Conservation (phyloP, 371 early-diverging fungal species). For the Circinella minor region DNA sequence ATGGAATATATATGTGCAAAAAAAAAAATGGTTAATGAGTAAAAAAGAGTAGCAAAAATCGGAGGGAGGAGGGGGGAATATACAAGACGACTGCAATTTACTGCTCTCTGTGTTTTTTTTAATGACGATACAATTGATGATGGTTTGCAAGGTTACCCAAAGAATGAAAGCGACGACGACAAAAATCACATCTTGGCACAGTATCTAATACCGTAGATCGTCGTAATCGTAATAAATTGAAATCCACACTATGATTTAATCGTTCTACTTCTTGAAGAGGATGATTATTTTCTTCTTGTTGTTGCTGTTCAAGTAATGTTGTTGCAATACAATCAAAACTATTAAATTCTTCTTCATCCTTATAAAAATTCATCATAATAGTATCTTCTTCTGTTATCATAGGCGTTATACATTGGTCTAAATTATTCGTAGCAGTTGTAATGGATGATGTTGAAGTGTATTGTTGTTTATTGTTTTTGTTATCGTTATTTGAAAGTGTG, state of each 20-base stretch:
- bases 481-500: too few species aligned
- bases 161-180: constrained; percentile 22
- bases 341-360: not conserved
- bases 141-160: constrained; percentile 19
- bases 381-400: too few species aligned
- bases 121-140: constrained; percentile 22
- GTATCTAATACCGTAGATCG: constrained; percentile 3
- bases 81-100: not conserved
- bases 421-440: too few species aligned
- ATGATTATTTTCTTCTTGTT: not conserved
- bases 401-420: too few species aligned
- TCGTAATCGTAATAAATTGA: not conserved
- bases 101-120: not conserved
- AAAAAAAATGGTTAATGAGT: too few species aligned
- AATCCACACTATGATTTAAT: not conserved
- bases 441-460: too few species aligned
- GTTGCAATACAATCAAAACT: not conserved
- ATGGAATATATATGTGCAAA: too few species aligned
- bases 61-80: not conserved
- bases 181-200: constrained; percentile 14
- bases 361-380: too few species aligned
- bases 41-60: not conserved
- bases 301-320: not conserved
- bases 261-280: not conserved
- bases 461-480: too few species aligned